These are phyloP conservation scores for Ustilago bromivora DNA, from an alignment of 1,284 basidiomycete genomes.

Conservation along the genomic window DNA sequence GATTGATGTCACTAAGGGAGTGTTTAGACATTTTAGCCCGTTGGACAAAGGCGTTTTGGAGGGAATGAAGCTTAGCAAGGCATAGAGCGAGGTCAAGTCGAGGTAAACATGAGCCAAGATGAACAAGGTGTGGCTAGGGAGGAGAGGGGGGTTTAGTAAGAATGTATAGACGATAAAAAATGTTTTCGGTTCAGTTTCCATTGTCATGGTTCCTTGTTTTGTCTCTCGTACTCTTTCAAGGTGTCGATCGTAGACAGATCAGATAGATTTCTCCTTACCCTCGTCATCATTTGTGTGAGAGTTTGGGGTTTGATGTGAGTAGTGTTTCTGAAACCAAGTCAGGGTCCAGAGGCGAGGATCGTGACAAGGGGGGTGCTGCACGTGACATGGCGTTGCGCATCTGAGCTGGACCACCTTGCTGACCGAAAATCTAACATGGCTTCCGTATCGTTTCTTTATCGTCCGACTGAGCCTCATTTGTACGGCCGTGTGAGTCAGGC, in stretches of 20 bases:
- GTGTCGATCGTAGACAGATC: neutral
- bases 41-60: conserved; percentile 30
- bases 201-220: neutral
- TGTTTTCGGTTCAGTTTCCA: no score
- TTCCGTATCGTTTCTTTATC: no score
- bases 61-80: conserved; percentile 24
- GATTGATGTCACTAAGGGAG: conserved; percentile 54
- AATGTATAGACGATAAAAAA: neutral
- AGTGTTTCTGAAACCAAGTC: no score
- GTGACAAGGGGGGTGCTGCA: neutral
- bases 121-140: no score
- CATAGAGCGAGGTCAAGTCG: neutral
- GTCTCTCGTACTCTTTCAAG: neutral
- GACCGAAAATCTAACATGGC: no score
- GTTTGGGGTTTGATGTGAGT: neutral
- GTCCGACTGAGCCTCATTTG: no score
- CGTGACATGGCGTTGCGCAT: no score
- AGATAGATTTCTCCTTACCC: neutral
- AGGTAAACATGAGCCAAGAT: no score
- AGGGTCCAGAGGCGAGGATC: neutral
- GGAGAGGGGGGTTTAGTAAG: neutral
- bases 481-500: no score
- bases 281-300: neutral
- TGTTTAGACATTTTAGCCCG: conserved; percentile 21
- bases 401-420: no score